Evolutionary conservation across 1,284 basidiomycete species (phyloP).

Genomic region (Porogramme epimiltina): DNA sequence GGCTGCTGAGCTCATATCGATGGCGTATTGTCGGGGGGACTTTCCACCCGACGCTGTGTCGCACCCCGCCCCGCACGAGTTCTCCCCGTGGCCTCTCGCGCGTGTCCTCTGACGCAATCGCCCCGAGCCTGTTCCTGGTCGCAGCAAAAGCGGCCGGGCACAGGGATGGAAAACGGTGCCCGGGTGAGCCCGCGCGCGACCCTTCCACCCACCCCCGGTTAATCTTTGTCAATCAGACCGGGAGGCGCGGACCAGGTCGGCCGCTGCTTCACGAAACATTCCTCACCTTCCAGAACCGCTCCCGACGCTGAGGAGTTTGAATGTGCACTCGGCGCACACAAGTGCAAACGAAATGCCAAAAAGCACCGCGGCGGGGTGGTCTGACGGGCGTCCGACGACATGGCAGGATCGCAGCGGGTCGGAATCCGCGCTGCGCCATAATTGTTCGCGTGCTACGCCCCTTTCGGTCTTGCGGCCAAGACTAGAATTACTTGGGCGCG

Average conservation of each 20-base stretch:
- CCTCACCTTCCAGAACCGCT: conserved; percentile 19
- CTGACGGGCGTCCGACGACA: no score
- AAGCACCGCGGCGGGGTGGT: background rate
- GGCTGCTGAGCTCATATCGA: no score
- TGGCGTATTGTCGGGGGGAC: no score
- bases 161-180: background rate
- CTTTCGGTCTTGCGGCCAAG: no score
- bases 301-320: background rate
- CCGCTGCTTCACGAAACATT: conserved; percentile 16
- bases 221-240: background rate
- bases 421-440: no score
- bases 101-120: conserved; percentile 1
- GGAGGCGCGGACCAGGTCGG: background rate
- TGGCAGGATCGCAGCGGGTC: no score
- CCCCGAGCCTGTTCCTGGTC: conserved; percentile 1
- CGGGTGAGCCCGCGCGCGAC: conserved; percentile 1
- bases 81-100: background rate
- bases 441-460: no score
- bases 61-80: background rate
- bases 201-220: background rate
- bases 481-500: no score
- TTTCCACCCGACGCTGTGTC: background rate
- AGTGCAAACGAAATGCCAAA: no score
- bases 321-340: conserved; percentile 3
- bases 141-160: background rate